These are phyloP conservation scores for Argentina anserina DNA, from an alignment of 306 rosid genomes.

Conservation along the genomic window DNA sequence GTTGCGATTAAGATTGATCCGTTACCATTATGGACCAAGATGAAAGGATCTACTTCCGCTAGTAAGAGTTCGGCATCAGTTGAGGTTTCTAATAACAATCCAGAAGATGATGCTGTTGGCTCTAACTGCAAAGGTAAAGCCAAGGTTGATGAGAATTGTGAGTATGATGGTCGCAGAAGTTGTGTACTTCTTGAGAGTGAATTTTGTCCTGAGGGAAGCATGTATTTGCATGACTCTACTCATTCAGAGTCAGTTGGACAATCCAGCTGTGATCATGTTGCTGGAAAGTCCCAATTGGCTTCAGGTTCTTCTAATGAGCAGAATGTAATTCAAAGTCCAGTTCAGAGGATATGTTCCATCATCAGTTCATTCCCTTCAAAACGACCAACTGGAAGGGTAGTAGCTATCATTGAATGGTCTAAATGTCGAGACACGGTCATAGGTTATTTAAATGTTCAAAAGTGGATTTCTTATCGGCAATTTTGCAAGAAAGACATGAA, in stretches of 20 bases:
- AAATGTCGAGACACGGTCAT: slow-evolving; percentile 56
- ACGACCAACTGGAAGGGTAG: slow-evolving; percentile 81
- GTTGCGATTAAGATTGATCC: slow-evolving; percentile 75
- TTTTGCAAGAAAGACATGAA: slow-evolving; percentile 34
- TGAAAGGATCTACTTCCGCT: slow-evolving; percentile 58
- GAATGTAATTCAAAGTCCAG: slow-evolving; percentile 36
- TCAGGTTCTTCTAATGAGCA: slow-evolving; percentile 35
- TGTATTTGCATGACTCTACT: slow-evolving; percentile 24
- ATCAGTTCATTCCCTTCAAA: slow-evolving; percentile 62
- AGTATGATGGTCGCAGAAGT: slow-evolving; percentile 29
- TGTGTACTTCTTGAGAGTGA: slow-evolving; percentile 28
- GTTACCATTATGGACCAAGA: slow-evolving; percentile 61
- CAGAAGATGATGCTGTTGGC: slow-evolving; percentile 36
- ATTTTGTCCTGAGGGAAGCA: slow-evolving; percentile 18
- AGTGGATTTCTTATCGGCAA: slow-evolving; percentile 39
- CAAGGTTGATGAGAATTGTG: slow-evolving; percentile 35
- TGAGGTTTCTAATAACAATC: slow-evolving; percentile 36
- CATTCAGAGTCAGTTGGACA: slow-evolving; percentile 27
- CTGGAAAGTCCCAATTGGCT: slow-evolving; percentile 25
- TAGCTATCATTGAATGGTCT: slow-evolving; percentile 69
- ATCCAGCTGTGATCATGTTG: slow-evolving; percentile 26
- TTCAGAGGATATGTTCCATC: slow-evolving; percentile 47
- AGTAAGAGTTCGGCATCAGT: slow-evolving; percentile 32
- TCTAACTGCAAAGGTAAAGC: slow-evolving; percentile 45
- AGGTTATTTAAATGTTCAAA: slow-evolving; percentile 60